Percentiles rank a stretch among this genome's conserved stretches.
phyloP scores from a whole-genome alignment of 176 grass and related monocot genomes.

The Pharus latifolius region DNA sequence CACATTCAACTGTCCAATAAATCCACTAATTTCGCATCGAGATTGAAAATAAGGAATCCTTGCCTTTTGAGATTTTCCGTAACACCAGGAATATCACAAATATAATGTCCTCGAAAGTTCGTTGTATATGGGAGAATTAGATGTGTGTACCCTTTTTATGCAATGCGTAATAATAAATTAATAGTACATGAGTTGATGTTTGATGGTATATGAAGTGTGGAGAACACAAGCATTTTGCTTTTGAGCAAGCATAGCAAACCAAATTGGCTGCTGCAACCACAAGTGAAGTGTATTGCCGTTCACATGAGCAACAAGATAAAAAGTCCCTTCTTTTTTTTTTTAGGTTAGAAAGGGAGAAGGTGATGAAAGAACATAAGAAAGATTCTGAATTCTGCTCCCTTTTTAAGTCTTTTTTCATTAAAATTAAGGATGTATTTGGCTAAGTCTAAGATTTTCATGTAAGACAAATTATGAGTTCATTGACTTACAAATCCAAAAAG shows the following conservation, averaged over 20 bases:
- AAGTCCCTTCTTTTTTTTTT: not conserved
- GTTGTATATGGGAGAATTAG: not conserved
- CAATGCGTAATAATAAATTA: not conserved
- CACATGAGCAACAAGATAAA: not conserved
- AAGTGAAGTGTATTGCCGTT: not conserved
- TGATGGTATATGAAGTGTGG: not conserved
- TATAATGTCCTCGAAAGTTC: not conserved
- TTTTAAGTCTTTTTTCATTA: not conserved
- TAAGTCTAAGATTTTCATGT: too few relatives aligned
- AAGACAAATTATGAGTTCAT: too few relatives aligned
- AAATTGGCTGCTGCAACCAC: not conserved
- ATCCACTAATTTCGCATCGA: not conserved
- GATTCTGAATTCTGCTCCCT: not conserved
- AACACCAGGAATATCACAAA: not conserved
- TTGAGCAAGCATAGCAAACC: constrained; percentile 18
- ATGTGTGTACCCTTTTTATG: not conserved
- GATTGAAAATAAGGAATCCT: not conserved
- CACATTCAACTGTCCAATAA: not conserved
- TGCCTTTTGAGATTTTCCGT: constrained; percentile 8
- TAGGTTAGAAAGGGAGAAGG: constrained; percentile 11
- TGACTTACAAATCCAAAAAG: too few relatives aligned
- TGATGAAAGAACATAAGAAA: constrained; percentile 9
- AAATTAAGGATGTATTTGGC: too few relatives aligned
- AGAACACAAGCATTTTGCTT: not conserved
- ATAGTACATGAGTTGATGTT: not conserved